Conservation (phyloP, 2,329 filamentous ascomycete genomes). For the Hymenoscyphus repandus region DNA sequence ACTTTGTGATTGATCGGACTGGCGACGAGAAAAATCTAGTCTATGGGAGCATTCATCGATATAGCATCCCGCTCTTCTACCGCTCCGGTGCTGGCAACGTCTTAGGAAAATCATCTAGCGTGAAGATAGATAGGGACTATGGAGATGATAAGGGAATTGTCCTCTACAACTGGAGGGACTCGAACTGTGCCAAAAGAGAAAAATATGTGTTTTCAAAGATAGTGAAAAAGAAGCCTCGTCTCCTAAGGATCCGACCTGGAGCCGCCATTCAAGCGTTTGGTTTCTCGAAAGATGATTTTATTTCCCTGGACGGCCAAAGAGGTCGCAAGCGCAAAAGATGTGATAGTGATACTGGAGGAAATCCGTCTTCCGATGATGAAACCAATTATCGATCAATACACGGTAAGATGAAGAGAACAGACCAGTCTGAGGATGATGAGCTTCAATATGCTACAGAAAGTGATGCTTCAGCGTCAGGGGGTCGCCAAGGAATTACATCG, state of each 20-base stretch:
- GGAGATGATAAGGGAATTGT: conserved; percentile 48
- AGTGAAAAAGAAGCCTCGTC: conserved; percentile 34
- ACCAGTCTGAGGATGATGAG: conserved; percentile 21
- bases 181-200: conserved; percentile 29
- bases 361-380: conserved; percentile 41
- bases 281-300: conserved; percentile 38
- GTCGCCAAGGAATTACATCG: conserved; percentile 30
- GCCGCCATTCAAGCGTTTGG: conserved; percentile 20
- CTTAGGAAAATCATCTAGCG: conserved; percentile 55
- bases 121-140: conserved; percentile 60
- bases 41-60: conserved; percentile 70
- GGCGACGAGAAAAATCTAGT: conserved; percentile 72
- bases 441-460: conserved; percentile 43
- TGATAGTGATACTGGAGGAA: conserved; percentile 26
- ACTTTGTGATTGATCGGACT: conserved; percentile 63
- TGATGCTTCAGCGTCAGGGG: conserved; percentile 35
- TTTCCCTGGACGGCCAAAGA: conserved; percentile 39
- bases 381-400: conserved; percentile 63
- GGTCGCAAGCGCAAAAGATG: conserved; percentile 27
- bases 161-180: conserved; percentile 35
- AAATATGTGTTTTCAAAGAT: conserved; percentile 43
- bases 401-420: conserved; percentile 50
- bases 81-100: conserved; percentile 65
- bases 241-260: conserved; percentile 37
- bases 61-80: conserved; percentile 65